phyloP scores from a whole-genome alignment of 306 rosid species.

The Inga leiocalycina region DNA sequence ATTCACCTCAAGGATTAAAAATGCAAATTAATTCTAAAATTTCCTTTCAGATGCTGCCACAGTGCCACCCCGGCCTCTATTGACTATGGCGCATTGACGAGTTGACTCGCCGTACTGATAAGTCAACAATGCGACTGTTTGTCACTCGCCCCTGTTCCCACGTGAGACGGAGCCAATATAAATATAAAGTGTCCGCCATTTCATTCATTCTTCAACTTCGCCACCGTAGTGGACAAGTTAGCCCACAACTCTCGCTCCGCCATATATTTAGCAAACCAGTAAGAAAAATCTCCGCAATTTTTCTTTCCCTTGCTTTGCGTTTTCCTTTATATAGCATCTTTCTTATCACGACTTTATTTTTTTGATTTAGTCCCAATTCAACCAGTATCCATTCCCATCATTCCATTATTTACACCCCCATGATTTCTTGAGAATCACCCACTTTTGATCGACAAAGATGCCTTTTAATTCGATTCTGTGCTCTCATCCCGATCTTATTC shows the following conservation, averaged over 20 bases:
- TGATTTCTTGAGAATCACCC: constrained; percentile 35
- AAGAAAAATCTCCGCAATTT: background rate
- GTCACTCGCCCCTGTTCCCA: background rate
- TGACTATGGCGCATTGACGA: background rate
- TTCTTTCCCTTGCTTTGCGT: background rate
- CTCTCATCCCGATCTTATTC: constrained; percentile 46
- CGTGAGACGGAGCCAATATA: background rate
- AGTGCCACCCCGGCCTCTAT: background rate
- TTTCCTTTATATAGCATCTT: background rate
- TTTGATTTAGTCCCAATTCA: background rate
- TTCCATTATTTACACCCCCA: background rate
- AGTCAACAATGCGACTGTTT: background rate
- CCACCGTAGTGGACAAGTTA: background rate
- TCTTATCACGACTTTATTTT: background rate
- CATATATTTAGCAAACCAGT: background rate
- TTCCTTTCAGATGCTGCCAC: background rate
- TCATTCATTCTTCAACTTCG: background rate
- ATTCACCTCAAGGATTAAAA: background rate
- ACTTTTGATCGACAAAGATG: constrained; percentile 44
- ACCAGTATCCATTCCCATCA: constrained; percentile 15
- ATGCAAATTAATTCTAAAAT: background rate
- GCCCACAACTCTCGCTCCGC: background rate
- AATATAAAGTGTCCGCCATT: background rate
- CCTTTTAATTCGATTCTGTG: constrained; percentile 51
- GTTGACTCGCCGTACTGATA: background rate